These are phyloP conservation scores for Straminergon stramineum DNA, from an alignment of 225 moss, liverwort and hornwort genomes.

Conservation along the genomic window DNA sequence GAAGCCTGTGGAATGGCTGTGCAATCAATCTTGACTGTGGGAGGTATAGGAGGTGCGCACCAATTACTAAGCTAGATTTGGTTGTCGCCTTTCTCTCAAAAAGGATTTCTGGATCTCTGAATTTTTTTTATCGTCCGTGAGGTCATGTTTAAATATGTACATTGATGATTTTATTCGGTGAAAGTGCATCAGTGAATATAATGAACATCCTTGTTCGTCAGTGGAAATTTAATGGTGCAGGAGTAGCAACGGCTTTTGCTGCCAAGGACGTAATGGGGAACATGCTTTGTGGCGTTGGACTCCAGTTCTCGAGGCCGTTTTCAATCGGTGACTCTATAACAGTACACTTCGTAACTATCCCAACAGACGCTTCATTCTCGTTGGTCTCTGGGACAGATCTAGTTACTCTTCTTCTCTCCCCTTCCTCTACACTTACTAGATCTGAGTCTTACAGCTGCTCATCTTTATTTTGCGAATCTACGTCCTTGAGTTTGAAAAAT, in stretches of 20 bases:
- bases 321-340: constrained; percentile 44
- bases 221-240: constrained; percentile 4
- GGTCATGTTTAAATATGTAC: neutral
- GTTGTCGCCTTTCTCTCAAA: neutral
- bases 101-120: neutral
- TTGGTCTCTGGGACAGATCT: neutral
- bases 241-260: constrained; percentile 53
- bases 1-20: constrained; percentile 79
- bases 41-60: constrained; percentile 32
- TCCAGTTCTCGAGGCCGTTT: constrained; percentile 49
- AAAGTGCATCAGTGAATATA: neutral
- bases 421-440: neutral
- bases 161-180: neutral
- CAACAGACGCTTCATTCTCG: neutral
- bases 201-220: neutral
- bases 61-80: neutral
- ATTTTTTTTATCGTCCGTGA: neutral
- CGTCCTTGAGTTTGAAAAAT: neutral
- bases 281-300: constrained; percentile 50
- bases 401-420: neutral
- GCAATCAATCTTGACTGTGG: constrained; percentile 68
- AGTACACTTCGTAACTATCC: constrained; percentile 9
- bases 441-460: neutral
- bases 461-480: neutral
- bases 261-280: constrained; percentile 59